A percentile compares a stretch with the other conserved stretches of the same genome.
phyloP scores from a whole-genome alignment of 129 eudicot species.

The Dittrichia graveolens region DNA sequence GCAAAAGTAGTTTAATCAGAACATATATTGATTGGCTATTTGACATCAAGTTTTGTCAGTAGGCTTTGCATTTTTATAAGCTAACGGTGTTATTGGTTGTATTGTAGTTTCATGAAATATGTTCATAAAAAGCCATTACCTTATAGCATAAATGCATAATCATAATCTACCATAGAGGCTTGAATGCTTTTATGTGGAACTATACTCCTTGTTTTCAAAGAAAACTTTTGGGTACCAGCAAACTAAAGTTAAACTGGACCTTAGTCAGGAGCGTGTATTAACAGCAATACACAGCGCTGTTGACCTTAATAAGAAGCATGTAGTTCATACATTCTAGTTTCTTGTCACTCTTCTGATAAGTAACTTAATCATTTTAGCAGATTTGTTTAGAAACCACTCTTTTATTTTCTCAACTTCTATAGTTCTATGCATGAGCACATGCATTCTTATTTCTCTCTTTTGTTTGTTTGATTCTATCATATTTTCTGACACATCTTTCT shows the following conservation, averaged over 20 bases:
- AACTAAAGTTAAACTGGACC: too few relatives aligned
- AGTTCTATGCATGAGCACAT: neutral
- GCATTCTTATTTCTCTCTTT: neutral
- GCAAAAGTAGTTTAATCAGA: too few relatives aligned
- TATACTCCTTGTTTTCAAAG: too few relatives aligned
- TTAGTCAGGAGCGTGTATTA: too few relatives aligned
- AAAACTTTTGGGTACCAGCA: too few relatives aligned
- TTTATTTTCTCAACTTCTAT: neutral
- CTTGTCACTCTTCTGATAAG: neutral
- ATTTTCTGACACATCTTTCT: neutral
- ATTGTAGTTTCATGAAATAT: neutral
- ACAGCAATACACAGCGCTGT: too few relatives aligned
- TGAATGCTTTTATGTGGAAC: too few relatives aligned
- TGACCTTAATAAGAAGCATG: too few relatives aligned
- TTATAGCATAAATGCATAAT: too few relatives aligned
- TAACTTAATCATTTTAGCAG: neutral
- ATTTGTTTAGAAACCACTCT: neutral
- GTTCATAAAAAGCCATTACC: neutral
- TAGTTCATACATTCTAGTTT: neutral
- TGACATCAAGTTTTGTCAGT: too few relatives aligned
- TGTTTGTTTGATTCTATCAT: neutral
- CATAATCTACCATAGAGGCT: too few relatives aligned
- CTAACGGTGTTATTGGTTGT: neutral
- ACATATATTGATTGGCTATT: too few relatives aligned
- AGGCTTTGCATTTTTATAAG: neutral